Evolutionary conservation across 768 basidiomycete genomes (phyloP).

Genomic region (Suillus plorans): DNA sequence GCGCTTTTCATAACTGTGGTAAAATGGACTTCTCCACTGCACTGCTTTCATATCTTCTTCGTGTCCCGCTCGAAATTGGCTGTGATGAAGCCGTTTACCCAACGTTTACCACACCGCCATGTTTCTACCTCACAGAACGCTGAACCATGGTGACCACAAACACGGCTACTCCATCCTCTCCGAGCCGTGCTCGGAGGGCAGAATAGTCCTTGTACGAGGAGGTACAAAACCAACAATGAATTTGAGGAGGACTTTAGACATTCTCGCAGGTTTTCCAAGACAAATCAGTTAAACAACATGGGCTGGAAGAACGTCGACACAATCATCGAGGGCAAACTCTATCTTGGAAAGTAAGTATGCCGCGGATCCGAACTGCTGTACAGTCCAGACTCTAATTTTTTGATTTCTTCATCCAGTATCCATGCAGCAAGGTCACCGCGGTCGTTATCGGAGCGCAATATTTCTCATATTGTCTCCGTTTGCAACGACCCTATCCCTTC

Average conservation of each 20-base stretch:
- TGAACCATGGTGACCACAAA: slow-evolving; percentile 14
- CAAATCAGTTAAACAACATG: slow-evolving; percentile 26
- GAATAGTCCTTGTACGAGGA: slow-evolving; percentile 18
- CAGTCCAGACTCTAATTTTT: slow-evolving; percentile 9
- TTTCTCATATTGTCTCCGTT: slow-evolving; percentile 80
- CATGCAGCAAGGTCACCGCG: slow-evolving; percentile 70
- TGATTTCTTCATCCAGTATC: slow-evolving; percentile 43
- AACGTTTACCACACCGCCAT: slow-evolving; percentile 36
- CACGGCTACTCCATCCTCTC: slow-evolving; percentile 33
- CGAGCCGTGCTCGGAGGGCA: slow-evolving; percentile 25
- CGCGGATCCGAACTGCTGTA: slow-evolving; percentile 16
- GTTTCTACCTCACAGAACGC: slow-evolving; percentile 16
- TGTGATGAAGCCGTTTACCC: slow-evolving; percentile 32
- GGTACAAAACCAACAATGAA: slow-evolving; percentile 37
- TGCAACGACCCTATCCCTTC: slow-evolving; percentile 72
- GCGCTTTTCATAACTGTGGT: slow-evolving; percentile 18
- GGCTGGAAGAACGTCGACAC: slow-evolving; percentile 68
- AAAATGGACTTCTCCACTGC: slow-evolving; percentile 27
- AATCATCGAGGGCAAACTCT: slow-evolving; percentile 63
- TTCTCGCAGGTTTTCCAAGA: slow-evolving; percentile 29
- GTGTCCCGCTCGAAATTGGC: slow-evolving; percentile 28
- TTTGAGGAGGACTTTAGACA: slow-evolving; percentile 17
- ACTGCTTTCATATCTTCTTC: slow-evolving; percentile 28
- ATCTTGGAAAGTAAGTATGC: slow-evolving; percentile 68
- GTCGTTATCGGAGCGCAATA: slow-evolving; percentile 68